phyloP scores from a whole-genome alignment of 306 rosid genomes.

The Albizia julibrissin region DNA sequence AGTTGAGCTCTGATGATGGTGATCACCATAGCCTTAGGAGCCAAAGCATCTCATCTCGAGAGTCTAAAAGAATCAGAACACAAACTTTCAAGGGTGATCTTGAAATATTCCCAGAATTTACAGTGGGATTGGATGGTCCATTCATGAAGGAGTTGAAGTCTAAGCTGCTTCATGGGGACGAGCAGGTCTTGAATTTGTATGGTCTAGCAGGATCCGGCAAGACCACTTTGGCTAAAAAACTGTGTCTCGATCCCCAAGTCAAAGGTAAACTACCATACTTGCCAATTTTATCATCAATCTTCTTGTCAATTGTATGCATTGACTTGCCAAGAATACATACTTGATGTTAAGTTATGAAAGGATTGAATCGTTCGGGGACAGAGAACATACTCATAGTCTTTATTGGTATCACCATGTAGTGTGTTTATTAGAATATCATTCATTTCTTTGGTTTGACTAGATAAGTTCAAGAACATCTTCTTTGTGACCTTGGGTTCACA shows the following conservation, averaged over 20 bases:
- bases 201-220: background rate
- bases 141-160: background rate
- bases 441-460: background rate
- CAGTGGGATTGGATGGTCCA: background rate
- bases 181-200: background rate
- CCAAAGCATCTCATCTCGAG: background rate
- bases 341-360: background rate
- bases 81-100: background rate
- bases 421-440: background rate
- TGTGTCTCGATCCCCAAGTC: background rate
- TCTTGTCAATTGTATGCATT: background rate
- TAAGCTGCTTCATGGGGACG: background rate
- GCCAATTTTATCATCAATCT: background rate
- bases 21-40: background rate
- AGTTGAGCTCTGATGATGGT: background rate
- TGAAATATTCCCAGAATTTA: background rate
- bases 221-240: background rate
- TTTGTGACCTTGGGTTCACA: background rate
- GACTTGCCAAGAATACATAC: background rate
- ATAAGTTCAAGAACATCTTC: background rate
- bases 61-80: background rate
- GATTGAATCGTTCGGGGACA: background rate
- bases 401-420: background rate
- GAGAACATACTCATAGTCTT: background rate
- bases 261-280: background rate